Evolutionary conservation across 2,329 filamentous ascomycete genomes (phyloP).

Genomic region (Hirsutella thompsonii): DNA sequence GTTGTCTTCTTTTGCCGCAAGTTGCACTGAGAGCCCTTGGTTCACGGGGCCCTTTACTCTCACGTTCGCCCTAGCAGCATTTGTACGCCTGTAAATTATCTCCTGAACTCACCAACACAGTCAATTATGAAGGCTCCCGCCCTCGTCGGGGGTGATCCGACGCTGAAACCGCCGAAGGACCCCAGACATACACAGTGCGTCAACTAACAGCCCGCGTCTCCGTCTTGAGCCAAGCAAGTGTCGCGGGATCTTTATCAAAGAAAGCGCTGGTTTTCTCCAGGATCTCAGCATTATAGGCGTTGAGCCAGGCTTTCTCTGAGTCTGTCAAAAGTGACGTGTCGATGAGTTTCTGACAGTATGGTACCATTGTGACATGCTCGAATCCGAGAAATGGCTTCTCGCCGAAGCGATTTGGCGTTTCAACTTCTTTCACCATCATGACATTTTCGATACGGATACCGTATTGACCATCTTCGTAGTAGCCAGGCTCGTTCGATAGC

Average conservation of each 20-base stretch:
- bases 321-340: constrained; percentile 59
- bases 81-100: constrained; percentile 28
- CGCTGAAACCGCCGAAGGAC: not conserved
- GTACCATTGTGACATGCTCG: constrained; percentile 94
- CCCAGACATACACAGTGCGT: constrained; percentile 1
- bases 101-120: not conserved
- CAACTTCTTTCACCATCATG: constrained; percentile 77
- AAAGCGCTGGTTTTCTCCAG: constrained; percentile 66
- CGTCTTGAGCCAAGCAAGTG: constrained; percentile 68
- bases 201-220: constrained; percentile 58
- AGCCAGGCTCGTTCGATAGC: constrained; percentile 90
- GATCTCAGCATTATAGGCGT: constrained; percentile 72
- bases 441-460: constrained; percentile 97
- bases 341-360: constrained; percentile 82
- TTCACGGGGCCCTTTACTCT: constrained; percentile 60
- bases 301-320: constrained; percentile 74
- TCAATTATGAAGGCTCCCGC: no score
- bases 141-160: not conserved
- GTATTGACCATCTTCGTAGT: constrained; percentile 91
- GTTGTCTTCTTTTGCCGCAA: constrained; percentile 28
- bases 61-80: constrained; percentile 54
- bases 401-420: constrained; percentile 78
- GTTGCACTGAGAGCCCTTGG: constrained; percentile 43
- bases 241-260: constrained; percentile 61
- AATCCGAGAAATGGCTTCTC: constrained; percentile 93